phyloP scores from a whole-genome alignment of 139 green algal species.

The Volvox reticuliferus region DNA sequence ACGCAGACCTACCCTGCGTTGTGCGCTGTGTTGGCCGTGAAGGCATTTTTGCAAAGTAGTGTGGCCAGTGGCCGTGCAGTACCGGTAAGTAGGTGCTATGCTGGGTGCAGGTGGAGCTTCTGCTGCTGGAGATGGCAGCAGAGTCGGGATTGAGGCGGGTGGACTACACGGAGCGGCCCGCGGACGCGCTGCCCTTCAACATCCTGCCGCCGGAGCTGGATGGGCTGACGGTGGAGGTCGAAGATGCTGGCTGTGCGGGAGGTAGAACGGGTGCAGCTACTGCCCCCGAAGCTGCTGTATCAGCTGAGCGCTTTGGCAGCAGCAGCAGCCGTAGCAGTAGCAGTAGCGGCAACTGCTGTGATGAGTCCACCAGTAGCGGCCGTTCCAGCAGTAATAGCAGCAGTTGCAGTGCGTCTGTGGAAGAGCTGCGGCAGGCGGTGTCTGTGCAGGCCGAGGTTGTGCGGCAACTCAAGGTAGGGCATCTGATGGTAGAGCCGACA shows the following conservation, averaged over 20 bases:
- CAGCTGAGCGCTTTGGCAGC: background rate
- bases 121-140: slow-evolving; percentile 29
- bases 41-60: no score
- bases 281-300: background rate
- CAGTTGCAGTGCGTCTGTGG: background rate
- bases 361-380: background rate
- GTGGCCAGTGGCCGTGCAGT: no score
- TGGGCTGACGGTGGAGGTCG: background rate
- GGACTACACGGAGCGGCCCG: slow-evolving; percentile 14
- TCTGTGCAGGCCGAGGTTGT: slow-evolving; percentile 39
- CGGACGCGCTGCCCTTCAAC: slow-evolving; percentile 57
- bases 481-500: no score
- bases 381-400: background rate
- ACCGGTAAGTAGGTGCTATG: no score
- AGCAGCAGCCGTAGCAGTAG: background rate
- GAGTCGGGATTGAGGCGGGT: slow-evolving; percentile 35
- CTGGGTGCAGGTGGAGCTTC: slow-evolving; percentile 28
- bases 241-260: background rate
- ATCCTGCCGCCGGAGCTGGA: slow-evolving; percentile 42
- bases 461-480: slow-evolving; percentile 51
- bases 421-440: slow-evolving; percentile 22
- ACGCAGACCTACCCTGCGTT: no score
- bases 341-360: background rate
- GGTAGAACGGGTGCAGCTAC: background rate
- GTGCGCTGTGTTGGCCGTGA: no score